Evolutionary conservation across 495 filamentous ascomycete genomes (phyloP).

Genomic region (Aspergillus wentii): DNA sequence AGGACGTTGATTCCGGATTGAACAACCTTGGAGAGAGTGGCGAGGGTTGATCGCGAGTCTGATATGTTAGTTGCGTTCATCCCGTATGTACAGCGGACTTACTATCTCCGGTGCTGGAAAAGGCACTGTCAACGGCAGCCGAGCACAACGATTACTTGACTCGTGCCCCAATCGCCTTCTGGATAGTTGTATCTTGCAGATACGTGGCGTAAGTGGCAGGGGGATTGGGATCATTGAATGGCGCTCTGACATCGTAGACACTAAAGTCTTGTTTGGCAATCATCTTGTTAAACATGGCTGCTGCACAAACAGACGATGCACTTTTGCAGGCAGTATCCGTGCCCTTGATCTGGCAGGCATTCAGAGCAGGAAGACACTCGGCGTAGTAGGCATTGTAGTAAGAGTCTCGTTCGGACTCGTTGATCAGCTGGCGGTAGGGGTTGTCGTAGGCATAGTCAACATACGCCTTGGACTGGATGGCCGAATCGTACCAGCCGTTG

Average conservation of each 20-base stretch:
- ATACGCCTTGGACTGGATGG: constrained; percentile 46
- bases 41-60: constrained; percentile 45
- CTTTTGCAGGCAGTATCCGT: constrained; percentile 32
- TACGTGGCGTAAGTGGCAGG: constrained; percentile 44
- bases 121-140: constrained; percentile 32
- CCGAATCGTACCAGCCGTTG: constrained; percentile 52
- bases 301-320: constrained; percentile 40
- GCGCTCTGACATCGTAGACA: constrained; percentile 47
- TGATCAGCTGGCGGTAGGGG: constrained; percentile 45
- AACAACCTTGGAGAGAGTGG: constrained; percentile 41
- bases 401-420: constrained; percentile 28
- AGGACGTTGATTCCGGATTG: constrained; percentile 41
- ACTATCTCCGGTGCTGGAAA: constrained; percentile 44
- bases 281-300: constrained; percentile 38
- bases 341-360: constrained; percentile 29
- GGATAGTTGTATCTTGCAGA: constrained; percentile 29
- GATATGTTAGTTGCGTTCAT: neutral
- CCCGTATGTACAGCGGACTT: constrained; percentile 7
- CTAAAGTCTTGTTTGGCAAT: constrained; percentile 30
- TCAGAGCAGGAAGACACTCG: constrained; percentile 35
- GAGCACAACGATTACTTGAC: constrained; percentile 43
- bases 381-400: constrained; percentile 33
- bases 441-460: constrained; percentile 50
- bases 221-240: constrained; percentile 40
- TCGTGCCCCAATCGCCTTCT: constrained; percentile 48